A percentile compares a stretch with the other conserved stretches of the same genome.
Conservation (phyloP, 192 early-diverging fungal genomes). For the Linnemannia hyalina region DNA sequence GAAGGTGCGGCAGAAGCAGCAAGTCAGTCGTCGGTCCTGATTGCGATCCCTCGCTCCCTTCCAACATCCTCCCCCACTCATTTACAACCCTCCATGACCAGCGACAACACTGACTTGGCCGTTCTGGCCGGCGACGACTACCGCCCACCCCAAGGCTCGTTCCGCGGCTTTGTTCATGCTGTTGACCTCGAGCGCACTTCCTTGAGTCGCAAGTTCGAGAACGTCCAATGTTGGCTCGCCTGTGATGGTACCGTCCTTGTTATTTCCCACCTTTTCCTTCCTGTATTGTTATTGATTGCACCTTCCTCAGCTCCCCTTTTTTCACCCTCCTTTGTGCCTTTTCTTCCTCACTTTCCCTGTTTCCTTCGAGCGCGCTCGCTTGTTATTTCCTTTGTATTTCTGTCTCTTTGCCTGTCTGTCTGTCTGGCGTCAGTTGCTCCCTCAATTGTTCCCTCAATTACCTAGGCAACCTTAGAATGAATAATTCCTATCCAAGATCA, state of each 20-base stretch:
- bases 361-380: not conserved
- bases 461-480: conserved; percentile 2
- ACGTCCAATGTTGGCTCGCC: conserved; percentile 31
- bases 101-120: conserved; percentile 3
- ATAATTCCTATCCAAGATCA: not conserved
- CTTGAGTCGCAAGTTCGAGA: conserved; percentile 29
- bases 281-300: not conserved
- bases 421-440: not conserved
- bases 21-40: conserved; percentile 9
- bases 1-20: not conserved
- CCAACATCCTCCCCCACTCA: not conserved
- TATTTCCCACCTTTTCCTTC: not conserved
- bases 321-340: not conserved
- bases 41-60: conserved; percentile 1
- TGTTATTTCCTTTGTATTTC: not conserved
- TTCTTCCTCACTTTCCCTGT: not conserved
- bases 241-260: conserved; percentile 36
- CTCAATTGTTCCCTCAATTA: conserved; percentile 1
- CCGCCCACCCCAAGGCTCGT: not conserved
- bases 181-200: conserved; percentile 34
- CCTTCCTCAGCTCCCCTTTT: conserved; percentile 3
- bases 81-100: conserved; percentile 15
- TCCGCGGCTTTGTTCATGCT: conserved; percentile 29
- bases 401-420: not conserved
- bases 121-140: not conserved